A percentile compares a stretch with the other conserved stretches of the same genome.
Conservation (phyloP, 1,284 basidiomycete genomes). For the Pyrrhoderma noxium region DNA sequence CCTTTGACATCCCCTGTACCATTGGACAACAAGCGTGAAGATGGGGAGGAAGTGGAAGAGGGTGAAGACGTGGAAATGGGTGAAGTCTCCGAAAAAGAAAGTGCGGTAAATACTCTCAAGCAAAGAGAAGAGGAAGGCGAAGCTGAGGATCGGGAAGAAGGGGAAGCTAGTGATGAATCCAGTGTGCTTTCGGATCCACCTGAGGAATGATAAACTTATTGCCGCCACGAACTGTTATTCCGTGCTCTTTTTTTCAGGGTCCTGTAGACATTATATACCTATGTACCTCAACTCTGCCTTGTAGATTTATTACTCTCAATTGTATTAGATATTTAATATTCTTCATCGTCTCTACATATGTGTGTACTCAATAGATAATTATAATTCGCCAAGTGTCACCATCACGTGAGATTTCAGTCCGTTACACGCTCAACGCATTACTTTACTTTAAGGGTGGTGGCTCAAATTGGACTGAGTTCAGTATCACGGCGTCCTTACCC, state of each 20-base stretch:
- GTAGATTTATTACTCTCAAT: not conserved
- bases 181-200: conserved; percentile 70
- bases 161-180: conserved; percentile 72
- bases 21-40: conserved; percentile 16
- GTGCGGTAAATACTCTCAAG: conserved; percentile 26
- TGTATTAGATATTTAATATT: not conserved
- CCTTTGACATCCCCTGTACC: conserved; percentile 23
- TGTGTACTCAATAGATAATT: no score
- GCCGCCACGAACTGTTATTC: no score
- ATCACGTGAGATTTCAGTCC: no score
- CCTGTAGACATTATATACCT: no score
- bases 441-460: no score
- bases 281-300: not conserved
- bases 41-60: conserved; percentile 22
- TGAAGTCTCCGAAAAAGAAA: conserved; percentile 67
- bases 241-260: no score
- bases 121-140: conserved; percentile 35
- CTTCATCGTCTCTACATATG: no score
- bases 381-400: no score
- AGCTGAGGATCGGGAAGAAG: conserved; percentile 70
- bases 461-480: no score
- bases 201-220: conserved; percentile 35
- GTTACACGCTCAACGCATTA: no score
- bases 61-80: conserved; percentile 72
- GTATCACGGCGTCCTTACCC: no score